Evolutionary conservation across 1,284 basidiomycete genomes (phyloP).

Genomic region (Irpex rosettiformis): DNA sequence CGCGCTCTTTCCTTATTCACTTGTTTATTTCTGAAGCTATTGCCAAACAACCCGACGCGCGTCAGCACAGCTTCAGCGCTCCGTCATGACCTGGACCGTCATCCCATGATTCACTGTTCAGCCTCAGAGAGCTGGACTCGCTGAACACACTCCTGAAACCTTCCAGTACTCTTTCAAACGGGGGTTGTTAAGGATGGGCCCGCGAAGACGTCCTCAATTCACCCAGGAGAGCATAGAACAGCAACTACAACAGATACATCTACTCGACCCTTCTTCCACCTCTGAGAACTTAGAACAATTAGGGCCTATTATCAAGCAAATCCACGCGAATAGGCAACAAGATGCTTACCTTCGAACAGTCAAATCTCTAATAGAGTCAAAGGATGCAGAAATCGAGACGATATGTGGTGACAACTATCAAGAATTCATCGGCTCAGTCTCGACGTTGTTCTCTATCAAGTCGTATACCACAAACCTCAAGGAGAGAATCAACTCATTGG

Average conservation of each 20-base stretch:
- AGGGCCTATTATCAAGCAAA: conserved; percentile 89
- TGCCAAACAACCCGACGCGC: conserved; percentile 20
- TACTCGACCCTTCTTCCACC: conserved; percentile 79
- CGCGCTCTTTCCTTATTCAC: background rate
- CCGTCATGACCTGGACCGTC: background rate
- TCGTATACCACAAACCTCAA: conserved; percentile 82
- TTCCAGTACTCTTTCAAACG: background rate
- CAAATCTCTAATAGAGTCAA: conserved; percentile 84
- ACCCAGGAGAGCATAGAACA: conserved; percentile 80
- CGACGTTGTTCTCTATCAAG: conserved; percentile 92
- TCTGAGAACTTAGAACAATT: conserved; percentile 93
- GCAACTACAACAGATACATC: conserved; percentile 83
- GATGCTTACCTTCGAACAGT: conserved; percentile 88
- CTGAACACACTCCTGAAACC: background rate
- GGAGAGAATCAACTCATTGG: conserved; percentile 72
- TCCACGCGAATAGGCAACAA: conserved; percentile 88
- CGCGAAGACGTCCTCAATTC: conserved; percentile 68
- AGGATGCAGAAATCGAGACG: conserved; percentile 94
- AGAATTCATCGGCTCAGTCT: conserved; percentile 96
- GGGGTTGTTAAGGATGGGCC: conserved; percentile 49
- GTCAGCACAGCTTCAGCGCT: background rate
- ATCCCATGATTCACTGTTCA: background rate
- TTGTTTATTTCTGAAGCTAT: conserved; percentile 15
- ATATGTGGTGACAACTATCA: conserved; percentile 97
- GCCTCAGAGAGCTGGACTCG: background rate